Evolutionary conservation across 805 yeast species (phyloP).

Genomic region (Candida sithepensis): DNA sequence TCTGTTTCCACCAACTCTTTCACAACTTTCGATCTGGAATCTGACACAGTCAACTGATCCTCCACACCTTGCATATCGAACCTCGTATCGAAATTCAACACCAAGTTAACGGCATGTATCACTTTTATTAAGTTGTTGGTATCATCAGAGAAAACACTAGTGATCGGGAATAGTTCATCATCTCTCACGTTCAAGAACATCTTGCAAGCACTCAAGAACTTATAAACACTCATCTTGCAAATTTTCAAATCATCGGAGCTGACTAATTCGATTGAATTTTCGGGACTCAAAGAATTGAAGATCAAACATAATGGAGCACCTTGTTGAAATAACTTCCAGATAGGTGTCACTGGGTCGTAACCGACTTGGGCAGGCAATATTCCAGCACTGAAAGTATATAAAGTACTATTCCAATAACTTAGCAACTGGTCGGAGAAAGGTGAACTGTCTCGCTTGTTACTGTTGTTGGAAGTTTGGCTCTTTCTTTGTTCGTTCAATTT

Average conservation of each 20-base stretch:
- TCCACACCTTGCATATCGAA: slow-evolving; percentile 19
- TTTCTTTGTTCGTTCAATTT: neutral
- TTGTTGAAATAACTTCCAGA: slow-evolving; percentile 84
- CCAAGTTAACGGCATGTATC: slow-evolving; percentile 63
- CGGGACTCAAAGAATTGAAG: slow-evolving; percentile 64
- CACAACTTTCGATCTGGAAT: slow-evolving; percentile 71
- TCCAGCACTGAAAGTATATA: slow-evolving; percentile 70
- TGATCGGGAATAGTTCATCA: slow-evolving; percentile 82
- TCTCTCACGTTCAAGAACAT: slow-evolving; percentile 69
- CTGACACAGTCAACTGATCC: slow-evolving; percentile 36
- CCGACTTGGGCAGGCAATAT: slow-evolving; percentile 67
- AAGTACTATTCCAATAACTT: slow-evolving; percentile 34
- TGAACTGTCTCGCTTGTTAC: slow-evolving; percentile 1
- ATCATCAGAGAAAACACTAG: slow-evolving; percentile 81
- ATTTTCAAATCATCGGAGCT: slow-evolving; percentile 77
- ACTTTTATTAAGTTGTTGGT: slow-evolving; percentile 76
- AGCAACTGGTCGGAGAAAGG: slow-evolving; percentile 15
- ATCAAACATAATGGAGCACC: slow-evolving; percentile 89
- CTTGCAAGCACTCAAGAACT: slow-evolving; percentile 84
- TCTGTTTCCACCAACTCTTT: slow-evolving; percentile 86
- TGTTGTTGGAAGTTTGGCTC: neutral
- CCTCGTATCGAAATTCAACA: slow-evolving; percentile 52
- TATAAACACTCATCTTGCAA: slow-evolving; percentile 87
- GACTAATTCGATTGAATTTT: slow-evolving; percentile 49
- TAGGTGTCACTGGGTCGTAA: slow-evolving; percentile 89